phyloP scores from a whole-genome alignment of 192 early-diverging fungal genomes.

The Geranomyces michiganensis region DNA sequence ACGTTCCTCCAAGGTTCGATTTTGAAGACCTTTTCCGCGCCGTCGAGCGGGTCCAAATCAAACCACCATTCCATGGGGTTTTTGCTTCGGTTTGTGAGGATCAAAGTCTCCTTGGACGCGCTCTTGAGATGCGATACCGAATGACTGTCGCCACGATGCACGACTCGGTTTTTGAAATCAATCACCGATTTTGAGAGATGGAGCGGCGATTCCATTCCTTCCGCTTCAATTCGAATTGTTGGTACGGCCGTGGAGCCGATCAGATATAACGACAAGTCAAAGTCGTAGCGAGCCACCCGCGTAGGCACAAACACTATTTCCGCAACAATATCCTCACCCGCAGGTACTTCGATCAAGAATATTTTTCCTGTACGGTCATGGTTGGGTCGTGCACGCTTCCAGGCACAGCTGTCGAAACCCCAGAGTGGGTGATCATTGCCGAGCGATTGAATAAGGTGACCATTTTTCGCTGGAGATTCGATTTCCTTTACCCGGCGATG shows the following conservation, averaged over 20 bases:
- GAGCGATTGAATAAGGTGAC: slow-evolving; percentile 16
- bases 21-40: slow-evolving; percentile 46
- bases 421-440: slow-evolving; percentile 4
- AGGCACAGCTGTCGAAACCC: background rate
- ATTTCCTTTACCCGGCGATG: slow-evolving; percentile 24
- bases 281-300: slow-evolving; percentile 9
- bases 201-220: slow-evolving; percentile 47
- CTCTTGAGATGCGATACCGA: slow-evolving; percentile 39
- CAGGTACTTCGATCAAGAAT: slow-evolving; percentile 42
- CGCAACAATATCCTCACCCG: slow-evolving; percentile 29
- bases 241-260: slow-evolving; percentile 20
- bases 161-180: slow-evolving; percentile 54
- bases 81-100: slow-evolving; percentile 41
- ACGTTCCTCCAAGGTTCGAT: slow-evolving; percentile 45
- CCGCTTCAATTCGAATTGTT: slow-evolving; percentile 25
- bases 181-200: slow-evolving; percentile 32
- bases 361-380: slow-evolving; percentile 25
- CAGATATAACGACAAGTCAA: slow-evolving; percentile 38
- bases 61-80: slow-evolving; percentile 46
- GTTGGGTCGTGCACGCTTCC: too few relatives aligned
- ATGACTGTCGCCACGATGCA: slow-evolving; percentile 36
- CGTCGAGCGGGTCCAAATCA: slow-evolving; percentile 44
- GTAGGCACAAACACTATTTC: slow-evolving; percentile 36
- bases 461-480: background rate
- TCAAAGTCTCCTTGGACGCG: slow-evolving; percentile 40